These are phyloP conservation scores for Quercus berberidifolia DNA, from an alignment of 306 rosid species.

Conservation along the genomic window DNA sequence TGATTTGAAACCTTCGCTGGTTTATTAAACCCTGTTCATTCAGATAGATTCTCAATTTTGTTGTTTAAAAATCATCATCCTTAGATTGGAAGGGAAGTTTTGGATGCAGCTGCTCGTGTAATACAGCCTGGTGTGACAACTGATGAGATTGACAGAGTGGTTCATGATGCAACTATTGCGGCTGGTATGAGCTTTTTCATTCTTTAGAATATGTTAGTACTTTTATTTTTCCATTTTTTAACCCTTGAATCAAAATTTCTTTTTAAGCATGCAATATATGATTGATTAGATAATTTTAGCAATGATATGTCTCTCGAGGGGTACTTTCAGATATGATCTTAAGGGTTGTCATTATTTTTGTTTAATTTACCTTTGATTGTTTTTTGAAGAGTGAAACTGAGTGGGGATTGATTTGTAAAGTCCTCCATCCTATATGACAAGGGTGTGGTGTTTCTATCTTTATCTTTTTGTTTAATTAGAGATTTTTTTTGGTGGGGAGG, in stretches of 20 bases:
- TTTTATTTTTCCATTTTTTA: not conserved
- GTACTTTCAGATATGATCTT: not conserved
- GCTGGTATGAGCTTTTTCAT: conserved; percentile 54
- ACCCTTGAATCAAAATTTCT: not conserved
- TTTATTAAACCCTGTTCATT: not conserved
- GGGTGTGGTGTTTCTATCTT: no score
- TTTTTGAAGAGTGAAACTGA: no score
- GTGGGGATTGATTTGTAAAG: not conserved
- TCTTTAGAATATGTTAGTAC: not conserved
- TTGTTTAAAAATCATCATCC: not conserved
- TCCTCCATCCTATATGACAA: no score
- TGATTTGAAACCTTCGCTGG: not conserved
- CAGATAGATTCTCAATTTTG: not conserved
- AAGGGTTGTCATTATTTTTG: not conserved
- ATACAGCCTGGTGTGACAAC: conserved; percentile 89
- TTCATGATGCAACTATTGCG: conserved; percentile 86
- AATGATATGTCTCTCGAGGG: not conserved
- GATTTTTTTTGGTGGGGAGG: no score
- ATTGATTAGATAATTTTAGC: not conserved
- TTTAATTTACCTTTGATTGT: no score
- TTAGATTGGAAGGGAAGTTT: conserved; percentile 83
- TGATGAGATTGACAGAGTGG: conserved; percentile 90
- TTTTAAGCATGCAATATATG: not conserved
- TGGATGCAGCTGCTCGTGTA: conserved; percentile 88
- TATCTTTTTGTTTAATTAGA: no score